A percentile compares a stretch with the other conserved stretches of the same genome.
These are phyloP conservation scores for Anthracocystis panici-leucophaei DNA, from an alignment of 1,284 basidiomycete species.

Conservation along the genomic window DNA sequence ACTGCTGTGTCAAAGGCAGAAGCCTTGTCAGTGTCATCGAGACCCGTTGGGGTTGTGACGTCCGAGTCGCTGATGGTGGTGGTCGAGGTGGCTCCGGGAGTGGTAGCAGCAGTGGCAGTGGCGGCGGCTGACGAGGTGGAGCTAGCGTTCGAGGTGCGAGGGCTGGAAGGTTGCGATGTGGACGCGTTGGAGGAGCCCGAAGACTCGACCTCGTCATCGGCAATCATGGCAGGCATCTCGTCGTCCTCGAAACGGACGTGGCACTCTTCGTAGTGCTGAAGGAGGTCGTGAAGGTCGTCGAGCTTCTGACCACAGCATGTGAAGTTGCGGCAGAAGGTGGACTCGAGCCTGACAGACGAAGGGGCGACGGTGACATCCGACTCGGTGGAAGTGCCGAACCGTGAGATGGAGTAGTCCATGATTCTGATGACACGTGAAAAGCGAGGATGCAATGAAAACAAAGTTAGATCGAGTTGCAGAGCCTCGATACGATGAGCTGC, in stretches of 20 bases:
- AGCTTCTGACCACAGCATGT: constrained; percentile 67
- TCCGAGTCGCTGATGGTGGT: constrained; percentile 13
- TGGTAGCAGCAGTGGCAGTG: constrained; percentile 26
- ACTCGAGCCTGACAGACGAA: constrained; percentile 64
- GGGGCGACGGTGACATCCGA: constrained; percentile 66
- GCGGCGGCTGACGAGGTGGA: constrained; percentile 28
- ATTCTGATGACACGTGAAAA: constrained; percentile 36
- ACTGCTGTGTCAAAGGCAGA: constrained; percentile 65
- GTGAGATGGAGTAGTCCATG: constrained; percentile 66
- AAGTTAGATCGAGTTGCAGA: not conserved
- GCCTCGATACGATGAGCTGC: not conserved
- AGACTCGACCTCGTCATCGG: constrained; percentile 62
- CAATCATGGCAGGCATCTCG: constrained; percentile 61
- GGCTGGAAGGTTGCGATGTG: constrained; percentile 59
- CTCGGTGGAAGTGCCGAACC: constrained; percentile 63
- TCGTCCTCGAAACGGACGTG: constrained; percentile 69
- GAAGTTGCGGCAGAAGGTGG: constrained; percentile 69
- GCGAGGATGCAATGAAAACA: not conserved
- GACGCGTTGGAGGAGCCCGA: constrained; percentile 56
- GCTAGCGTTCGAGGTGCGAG: constrained; percentile 47
- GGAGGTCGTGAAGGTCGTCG: constrained; percentile 67
- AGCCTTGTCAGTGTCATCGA: constrained; percentile 56
- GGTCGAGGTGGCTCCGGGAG: constrained; percentile 13
- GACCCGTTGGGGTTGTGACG: constrained; percentile 32
- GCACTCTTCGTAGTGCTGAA: constrained; percentile 69